These are phyloP conservation scores for Aureobasidium sp. DNA, from an alignment of 2,329 filamentous ascomycete species.

Conservation along the genomic window DNA sequence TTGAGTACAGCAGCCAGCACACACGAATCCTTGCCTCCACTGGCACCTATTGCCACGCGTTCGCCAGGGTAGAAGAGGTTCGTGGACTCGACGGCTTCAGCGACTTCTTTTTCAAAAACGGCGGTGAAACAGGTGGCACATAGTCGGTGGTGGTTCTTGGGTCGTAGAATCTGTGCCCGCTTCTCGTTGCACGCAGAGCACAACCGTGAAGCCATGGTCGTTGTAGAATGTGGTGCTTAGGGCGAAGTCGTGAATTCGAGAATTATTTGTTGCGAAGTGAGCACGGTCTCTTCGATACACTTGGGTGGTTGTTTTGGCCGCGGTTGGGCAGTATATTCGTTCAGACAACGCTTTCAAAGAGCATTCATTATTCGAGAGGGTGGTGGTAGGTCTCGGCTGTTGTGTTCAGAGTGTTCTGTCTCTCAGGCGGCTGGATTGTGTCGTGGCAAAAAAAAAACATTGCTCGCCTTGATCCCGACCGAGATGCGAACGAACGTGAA, in stretches of 20 bases:
- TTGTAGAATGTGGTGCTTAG: not conserved
- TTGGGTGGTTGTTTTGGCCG: not conserved
- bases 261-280: not conserved
- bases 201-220: conserved; percentile 63
- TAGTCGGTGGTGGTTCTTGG: conserved; percentile 90
- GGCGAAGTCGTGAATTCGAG: not conserved
- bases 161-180: conserved; percentile 82
- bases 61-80: conserved; percentile 79
- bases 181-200: conserved; percentile 71
- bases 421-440: not conserved
- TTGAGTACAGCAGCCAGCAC: conserved; percentile 92
- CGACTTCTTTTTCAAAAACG: conserved; percentile 87
- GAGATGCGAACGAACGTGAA: not conserved
- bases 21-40: conserved; percentile 94
- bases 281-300: not conserved
- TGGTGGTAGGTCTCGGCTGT: not conserved
- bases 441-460: conserved; percentile 1
- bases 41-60: conserved; percentile 86
- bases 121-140: conserved; percentile 82
- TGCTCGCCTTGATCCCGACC: not conserved
- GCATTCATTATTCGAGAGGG: not conserved
- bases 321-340: not conserved
- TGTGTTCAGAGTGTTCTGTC: not conserved
- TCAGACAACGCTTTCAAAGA: not conserved
- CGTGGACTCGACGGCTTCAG: conserved; percentile 80